A percentile compares a stretch with the other conserved stretches of the same genome.
phyloP scores from a whole-genome alignment of 2,329 filamentous ascomycete genomes.

The Trichophyton mentagrophytes region DNA sequence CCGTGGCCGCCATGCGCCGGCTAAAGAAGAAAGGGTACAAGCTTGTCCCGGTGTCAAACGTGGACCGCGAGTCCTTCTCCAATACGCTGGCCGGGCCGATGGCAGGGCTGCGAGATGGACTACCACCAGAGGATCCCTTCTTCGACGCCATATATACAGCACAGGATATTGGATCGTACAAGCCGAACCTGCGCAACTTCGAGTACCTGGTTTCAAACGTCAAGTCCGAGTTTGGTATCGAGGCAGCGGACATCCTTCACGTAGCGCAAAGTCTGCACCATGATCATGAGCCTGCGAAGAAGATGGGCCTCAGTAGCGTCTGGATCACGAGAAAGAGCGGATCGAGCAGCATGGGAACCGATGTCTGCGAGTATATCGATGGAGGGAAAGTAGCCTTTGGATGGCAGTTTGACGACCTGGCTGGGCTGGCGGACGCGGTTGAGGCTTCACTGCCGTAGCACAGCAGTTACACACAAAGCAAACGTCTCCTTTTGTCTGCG shows the following conservation, averaged over 20 bases:
- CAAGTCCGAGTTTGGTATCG: conserved; percentile 43
- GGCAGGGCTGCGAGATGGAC: conserved; percentile 28
- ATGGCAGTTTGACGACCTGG: conserved; percentile 48
- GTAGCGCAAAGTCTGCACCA: conserved; percentile 55
- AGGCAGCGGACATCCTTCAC: conserved; percentile 48
- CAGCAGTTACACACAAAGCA: not conserved
- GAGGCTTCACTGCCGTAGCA: conserved; percentile 3
- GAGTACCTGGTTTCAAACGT: conserved; percentile 48
- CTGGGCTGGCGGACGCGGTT: conserved; percentile 46
- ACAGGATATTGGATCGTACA: conserved; percentile 58
- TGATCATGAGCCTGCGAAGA: conserved; percentile 54
- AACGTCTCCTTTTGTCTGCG: not conserved
- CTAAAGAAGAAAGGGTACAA: conserved; percentile 39
- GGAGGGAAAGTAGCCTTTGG: conserved; percentile 29
- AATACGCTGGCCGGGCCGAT: conserved; percentile 38
- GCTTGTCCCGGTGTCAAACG: conserved; percentile 46
- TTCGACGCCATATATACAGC: conserved; percentile 59
- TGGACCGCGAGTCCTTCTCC: conserved; percentile 41
- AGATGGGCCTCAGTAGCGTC: conserved; percentile 46
- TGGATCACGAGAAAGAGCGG: conserved; percentile 49
- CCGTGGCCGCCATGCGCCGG: conserved; percentile 39
- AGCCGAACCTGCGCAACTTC: conserved; percentile 54
- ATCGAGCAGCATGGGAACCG: conserved; percentile 31
- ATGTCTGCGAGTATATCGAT: conserved; percentile 27
- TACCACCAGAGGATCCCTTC: conserved; percentile 12